Percentiles rank a stretch among this genome's conserved stretches.
Evolutionary conservation across 1,284 basidiomycete species (phyloP).

Genomic region (Mycena sp.): DNA sequence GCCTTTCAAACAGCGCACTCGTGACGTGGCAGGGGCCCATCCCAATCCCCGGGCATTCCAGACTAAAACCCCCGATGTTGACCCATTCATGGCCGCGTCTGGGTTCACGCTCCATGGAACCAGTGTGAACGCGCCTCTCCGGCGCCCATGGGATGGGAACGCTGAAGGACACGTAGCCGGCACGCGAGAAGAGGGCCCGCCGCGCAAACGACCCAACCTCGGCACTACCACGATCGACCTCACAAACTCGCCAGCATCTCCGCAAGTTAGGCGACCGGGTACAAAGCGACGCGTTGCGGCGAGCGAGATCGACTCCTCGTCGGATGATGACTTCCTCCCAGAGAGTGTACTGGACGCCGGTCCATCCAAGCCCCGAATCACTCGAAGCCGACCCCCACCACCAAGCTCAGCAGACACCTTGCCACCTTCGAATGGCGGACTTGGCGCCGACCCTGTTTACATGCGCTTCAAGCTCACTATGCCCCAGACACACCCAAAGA

Average conservation of each 20-base stretch:
- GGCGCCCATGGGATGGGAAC: slow-evolving; percentile 51
- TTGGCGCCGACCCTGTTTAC: slow-evolving; percentile 54
- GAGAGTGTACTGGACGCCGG: slow-evolving; percentile 47
- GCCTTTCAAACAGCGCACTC: slow-evolving; percentile 43
- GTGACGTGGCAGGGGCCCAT: slow-evolving; percentile 53
- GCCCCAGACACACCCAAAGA: slow-evolving; percentile 54
- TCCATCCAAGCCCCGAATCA: slow-evolving; percentile 60
- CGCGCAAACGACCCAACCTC: slow-evolving; percentile 72
- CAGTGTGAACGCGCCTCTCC: slow-evolving; percentile 52
- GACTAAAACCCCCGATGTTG: slow-evolving; percentile 50
- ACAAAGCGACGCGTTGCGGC: slow-evolving; percentile 57
- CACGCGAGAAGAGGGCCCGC: slow-evolving; percentile 61
- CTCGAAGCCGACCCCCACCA: slow-evolving; percentile 56
- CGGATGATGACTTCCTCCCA: slow-evolving; percentile 72
- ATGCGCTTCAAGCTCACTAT: slow-evolving; percentile 69
- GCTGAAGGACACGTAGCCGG: slow-evolving; percentile 44
- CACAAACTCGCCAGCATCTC: slow-evolving; percentile 60
- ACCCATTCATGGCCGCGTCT: slow-evolving; percentile 69
- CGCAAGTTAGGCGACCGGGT: slow-evolving; percentile 61
- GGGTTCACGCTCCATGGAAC: slow-evolving; percentile 59
- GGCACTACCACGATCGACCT: slow-evolving; percentile 55
- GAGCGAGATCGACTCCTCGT: slow-evolving; percentile 50
- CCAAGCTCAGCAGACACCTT: slow-evolving; percentile 40
- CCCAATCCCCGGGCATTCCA: slow-evolving; percentile 41
- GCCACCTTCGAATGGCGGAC: slow-evolving; percentile 36